A percentile compares a stretch with the other conserved stretches of the same genome.
These are phyloP conservation scores for Blastobotrys muscicola DNA, from an alignment of 805 yeast genomes.

Conservation along the genomic window DNA sequence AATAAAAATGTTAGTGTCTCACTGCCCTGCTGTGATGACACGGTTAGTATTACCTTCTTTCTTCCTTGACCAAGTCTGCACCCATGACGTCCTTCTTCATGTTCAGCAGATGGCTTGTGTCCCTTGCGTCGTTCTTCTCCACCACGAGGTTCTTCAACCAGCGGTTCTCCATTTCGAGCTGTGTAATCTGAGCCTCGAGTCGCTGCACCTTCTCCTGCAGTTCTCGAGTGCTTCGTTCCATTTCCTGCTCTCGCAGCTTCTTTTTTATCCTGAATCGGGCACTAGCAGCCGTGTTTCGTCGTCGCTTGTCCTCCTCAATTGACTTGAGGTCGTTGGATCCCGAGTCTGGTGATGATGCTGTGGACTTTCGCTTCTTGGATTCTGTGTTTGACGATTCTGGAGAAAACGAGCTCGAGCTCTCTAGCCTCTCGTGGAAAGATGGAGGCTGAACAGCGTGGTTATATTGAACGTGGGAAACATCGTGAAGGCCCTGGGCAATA, in stretches of 20 bases:
- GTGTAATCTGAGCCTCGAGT: constrained; percentile 66
- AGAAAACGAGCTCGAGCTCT: too few species aligned
- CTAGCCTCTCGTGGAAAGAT: too few species aligned
- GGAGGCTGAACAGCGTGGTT: background rate
- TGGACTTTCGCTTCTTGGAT: constrained; percentile 2
- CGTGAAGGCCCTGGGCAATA: constrained; percentile 2
- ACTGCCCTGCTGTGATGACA: background rate
- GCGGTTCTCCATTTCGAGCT: constrained; percentile 88
- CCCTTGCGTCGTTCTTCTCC: constrained; percentile 46
- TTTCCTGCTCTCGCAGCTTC: constrained; percentile 84
- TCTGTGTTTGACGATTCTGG: background rate
- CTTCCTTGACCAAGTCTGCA: constrained; percentile 5
- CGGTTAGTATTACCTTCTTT: background rate
- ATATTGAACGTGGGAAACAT: background rate
- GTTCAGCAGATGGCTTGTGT: constrained; percentile 18
- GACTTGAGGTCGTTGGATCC: constrained; percentile 4
- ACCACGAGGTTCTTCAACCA: constrained; percentile 74
- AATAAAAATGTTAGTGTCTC: too few species aligned
- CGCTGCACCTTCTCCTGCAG: constrained; percentile 55
- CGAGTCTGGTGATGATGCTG: background rate
- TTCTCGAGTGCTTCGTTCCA: constrained; percentile 69
- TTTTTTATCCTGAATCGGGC: constrained; percentile 89
- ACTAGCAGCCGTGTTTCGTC: constrained; percentile 87
- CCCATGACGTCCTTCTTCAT: constrained; percentile 20
- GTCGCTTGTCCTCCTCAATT: constrained; percentile 61